These are phyloP conservation scores for Pseudocercospora macadamiae DNA, from an alignment of 2,329 filamentous ascomycete species.

Conservation along the genomic window DNA sequence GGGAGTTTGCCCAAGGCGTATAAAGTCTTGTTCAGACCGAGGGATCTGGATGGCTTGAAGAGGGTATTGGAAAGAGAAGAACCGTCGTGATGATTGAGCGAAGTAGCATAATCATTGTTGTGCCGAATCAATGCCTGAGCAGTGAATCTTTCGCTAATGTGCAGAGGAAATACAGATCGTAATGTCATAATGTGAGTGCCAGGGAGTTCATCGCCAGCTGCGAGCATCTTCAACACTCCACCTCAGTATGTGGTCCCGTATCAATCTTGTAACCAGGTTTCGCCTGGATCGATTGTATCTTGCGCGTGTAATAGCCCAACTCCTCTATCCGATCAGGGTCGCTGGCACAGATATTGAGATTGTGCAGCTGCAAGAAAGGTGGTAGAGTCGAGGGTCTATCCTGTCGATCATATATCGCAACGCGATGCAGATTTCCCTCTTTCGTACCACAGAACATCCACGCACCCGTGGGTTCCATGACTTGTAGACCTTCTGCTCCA, in stretches of 20 bases:
- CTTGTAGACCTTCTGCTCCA: background rate
- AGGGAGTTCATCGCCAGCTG: background rate
- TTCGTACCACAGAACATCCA: conserved; percentile 4
- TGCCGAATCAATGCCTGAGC: no score
- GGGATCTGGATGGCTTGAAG: conserved; percentile 36
- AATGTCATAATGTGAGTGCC: background rate
- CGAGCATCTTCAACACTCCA: background rate
- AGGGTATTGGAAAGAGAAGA: background rate
- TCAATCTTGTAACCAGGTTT: background rate
- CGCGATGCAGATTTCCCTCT: background rate
- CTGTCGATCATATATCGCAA: background rate
- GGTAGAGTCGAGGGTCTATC: background rate
- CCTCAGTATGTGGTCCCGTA: background rate
- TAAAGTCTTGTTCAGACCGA: conserved; percentile 45
- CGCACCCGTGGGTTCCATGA: conserved; percentile 2
- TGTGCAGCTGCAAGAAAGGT: background rate
- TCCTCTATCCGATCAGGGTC: background rate
- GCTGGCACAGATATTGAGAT: background rate
- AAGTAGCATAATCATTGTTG: no score
- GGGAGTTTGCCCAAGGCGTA: conserved; percentile 59
- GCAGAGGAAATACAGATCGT: background rate
- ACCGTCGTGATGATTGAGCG: no score
- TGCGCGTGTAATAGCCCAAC: background rate
- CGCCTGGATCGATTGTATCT: background rate
- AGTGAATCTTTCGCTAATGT: background rate